These are phyloP conservation scores for Cronartium quercuum DNA, from an alignment of 1,284 basidiomycete species.

Conservation along the genomic window DNA sequence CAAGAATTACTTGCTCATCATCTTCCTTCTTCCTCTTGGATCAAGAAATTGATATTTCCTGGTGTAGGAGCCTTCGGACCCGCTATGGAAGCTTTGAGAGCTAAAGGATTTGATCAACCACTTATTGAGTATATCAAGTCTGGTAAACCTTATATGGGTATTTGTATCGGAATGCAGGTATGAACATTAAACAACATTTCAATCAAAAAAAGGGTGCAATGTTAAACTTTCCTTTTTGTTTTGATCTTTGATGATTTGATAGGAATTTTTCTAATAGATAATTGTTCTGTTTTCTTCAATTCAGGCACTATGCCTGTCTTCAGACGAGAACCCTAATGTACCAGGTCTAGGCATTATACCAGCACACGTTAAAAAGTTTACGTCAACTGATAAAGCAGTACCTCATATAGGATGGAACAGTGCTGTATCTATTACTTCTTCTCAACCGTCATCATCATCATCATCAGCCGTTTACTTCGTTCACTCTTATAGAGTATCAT, in stretches of 20 bases:
- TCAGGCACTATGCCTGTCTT: constrained; percentile 73
- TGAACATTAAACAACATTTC: background rate
- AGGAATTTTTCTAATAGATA: too few species aligned
- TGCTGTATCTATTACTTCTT: constrained; percentile 51
- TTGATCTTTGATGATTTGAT: background rate
- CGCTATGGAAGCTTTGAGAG: constrained; percentile 70
- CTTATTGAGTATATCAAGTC: constrained; percentile 75
- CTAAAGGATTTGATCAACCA: constrained; percentile 71
- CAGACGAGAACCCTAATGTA: constrained; percentile 62
- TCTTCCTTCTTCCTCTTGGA: background rate
- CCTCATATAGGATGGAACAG: constrained; percentile 99
- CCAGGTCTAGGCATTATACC: constrained; percentile 69
- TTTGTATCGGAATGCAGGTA: constrained; percentile 93
- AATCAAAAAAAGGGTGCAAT: too few species aligned
- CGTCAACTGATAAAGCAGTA: constrained; percentile 65
- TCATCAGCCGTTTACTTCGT: constrained; percentile 85
- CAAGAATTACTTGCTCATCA: background rate
- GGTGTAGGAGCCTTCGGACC: constrained; percentile 94
- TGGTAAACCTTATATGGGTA: constrained; percentile 78
- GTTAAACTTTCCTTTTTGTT: background rate
- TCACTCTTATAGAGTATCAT: constrained; percentile 82
- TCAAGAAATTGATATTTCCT: constrained; percentile 87
- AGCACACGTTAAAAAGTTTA: constrained; percentile 63
- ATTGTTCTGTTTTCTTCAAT: too few species aligned
- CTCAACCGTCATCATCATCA: constrained; percentile 49